A percentile compares a stretch with the other conserved stretches of the same genome.
Evolutionary conservation across 2,329 filamentous ascomycete genomes (phyloP).

Genomic region (Pseudophaeomoniella oleicola): DNA sequence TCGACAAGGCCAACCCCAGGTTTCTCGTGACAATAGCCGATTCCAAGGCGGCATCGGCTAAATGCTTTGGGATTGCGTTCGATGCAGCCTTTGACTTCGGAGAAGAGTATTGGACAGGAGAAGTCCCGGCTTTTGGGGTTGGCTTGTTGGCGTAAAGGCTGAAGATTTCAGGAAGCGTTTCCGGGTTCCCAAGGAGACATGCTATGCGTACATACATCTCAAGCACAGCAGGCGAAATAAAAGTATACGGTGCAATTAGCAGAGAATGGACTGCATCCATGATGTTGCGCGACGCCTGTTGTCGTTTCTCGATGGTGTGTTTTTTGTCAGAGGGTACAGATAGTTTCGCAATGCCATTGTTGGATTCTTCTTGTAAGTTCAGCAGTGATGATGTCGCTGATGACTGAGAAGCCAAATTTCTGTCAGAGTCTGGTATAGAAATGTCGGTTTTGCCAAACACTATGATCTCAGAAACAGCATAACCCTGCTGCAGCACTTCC

Average conservation of each 20-base stretch:
- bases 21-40: conserved; percentile 68
- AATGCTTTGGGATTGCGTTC: conserved; percentile 55
- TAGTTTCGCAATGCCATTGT: conserved; percentile 9
- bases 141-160: conserved; percentile 74
- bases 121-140: conserved; percentile 45
- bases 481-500: conserved; percentile 19
- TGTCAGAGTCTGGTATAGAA: conserved; percentile 7
- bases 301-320: conserved; percentile 16
- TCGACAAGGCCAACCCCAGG: conserved; percentile 62
- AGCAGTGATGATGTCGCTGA: conserved; percentile 24
- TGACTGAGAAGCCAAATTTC: conserved; percentile 15
- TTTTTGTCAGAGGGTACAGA: conserved; percentile 9
- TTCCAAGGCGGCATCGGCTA: conserved; percentile 61
- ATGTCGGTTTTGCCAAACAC: conserved; percentile 14
- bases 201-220: conserved; percentile 64
- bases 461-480: conserved; percentile 17
- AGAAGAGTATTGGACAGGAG: conserved; percentile 43
- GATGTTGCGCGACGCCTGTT: conserved; percentile 27
- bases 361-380: conserved; percentile 21
- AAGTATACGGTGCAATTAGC: conserved; percentile 58
- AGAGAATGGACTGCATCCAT: conserved; percentile 51
- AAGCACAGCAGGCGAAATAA: conserved; percentile 62
- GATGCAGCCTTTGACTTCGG: conserved; percentile 55
- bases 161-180: conserved; percentile 67
- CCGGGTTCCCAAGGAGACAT: conserved; percentile 54